Evolutionary conservation across 1,284 basidiomycete species (phyloP), one percentile per base, ranked within the genome.

Genomic region (Puccinia hordei): DNA sequence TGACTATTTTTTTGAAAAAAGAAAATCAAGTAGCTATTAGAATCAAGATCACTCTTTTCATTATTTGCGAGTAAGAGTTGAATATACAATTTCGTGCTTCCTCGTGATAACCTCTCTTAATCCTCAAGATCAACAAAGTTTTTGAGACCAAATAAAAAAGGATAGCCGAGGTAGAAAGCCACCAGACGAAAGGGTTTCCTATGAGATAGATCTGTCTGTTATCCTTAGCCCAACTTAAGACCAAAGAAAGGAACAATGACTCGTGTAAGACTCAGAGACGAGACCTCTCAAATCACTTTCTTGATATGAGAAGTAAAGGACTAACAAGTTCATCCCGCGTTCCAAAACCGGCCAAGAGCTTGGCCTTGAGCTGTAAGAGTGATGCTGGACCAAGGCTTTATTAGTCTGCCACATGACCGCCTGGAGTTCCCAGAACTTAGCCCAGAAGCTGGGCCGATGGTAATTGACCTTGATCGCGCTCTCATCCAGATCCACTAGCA

Each of bases 351-450:
- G 95, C 97, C 97, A 99, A 0, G 90, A 88, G 80, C 90, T 88
- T 1, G 96, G 97, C 17, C 96, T 89, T 41, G 96, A 98, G 85
- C 98, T 96, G 85, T 92, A 99, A 0, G 91, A 91, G 84, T 99
- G 97, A 27, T 94, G 90, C 83, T 97, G 95, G 0, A 96, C 98
- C 81, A 99, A 87, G 0, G 94, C 95, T 30, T 93, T 92, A 84
- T 99, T 99, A 30, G 95, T 98, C n/a, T 89, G 90, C 94, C 95
- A 98, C 96, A 99, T 99, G 81, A 96, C 95, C 82, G 89, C 88
- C 85, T 99, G 94, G 49, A 99, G 88, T 85, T 99, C 96, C 84
- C 89, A 88, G 88, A 99, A 98, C 87, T 98, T 98, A 83, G 89
- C 84, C 51, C 97, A 87, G 88, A 99, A 99, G 4, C 91, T 90